Evolutionary conservation across 2,329 filamentous ascomycete species (phyloP), one percentile per base, ranked within the genome.

Genomic region (Fusarium citri): DNA sequence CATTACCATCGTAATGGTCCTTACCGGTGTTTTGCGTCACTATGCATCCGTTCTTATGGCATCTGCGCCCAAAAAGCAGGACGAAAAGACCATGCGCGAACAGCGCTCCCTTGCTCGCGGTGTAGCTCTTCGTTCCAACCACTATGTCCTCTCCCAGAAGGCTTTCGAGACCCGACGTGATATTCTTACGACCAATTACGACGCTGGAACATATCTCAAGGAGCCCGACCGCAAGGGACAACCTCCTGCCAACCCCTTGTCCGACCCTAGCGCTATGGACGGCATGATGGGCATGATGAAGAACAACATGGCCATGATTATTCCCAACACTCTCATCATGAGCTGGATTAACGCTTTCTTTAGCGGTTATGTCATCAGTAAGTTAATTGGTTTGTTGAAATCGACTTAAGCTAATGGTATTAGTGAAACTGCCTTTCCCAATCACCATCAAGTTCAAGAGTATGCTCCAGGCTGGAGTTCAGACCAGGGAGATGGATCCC

Each of bases 251-350:
- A 99, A 98, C 82, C 96, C 96, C 6, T 94, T 99, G 89, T 93
- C 92, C 14, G 96, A 99, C 80, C 97, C 97, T 23, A 92, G 92
- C 49, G 94, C 93, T 62, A 99, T 99, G 96, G 97, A 99, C 78
- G 95, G 94, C 73, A 99, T 99, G 96, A 99, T 99, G 96, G 95
- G 96, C 73, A 97, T 97, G 94, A 97, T 99, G 93, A 99, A 99
- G 88, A 94, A 94, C 61, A 97, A 99, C 79, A 97, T 99, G 92
- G 95, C 96, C 71, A 99, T 98, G 96, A 98, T 99, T 85, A 94
- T 99, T 62, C 96, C 96, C 50, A 97, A 99, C 82, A 98, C 94
- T 8, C 83, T 99, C 78, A 99, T 99, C 74, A 99, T 99, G 96
- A 96, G 95, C 72, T 99, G 96, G 96, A 98, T 99, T 80, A 99